A percentile compares a stretch with the other conserved stretches of the same genome.
Conservation (phyloP, 202 grass and related monocot genomes). For the Hordeum pubiflorum region DNA sequence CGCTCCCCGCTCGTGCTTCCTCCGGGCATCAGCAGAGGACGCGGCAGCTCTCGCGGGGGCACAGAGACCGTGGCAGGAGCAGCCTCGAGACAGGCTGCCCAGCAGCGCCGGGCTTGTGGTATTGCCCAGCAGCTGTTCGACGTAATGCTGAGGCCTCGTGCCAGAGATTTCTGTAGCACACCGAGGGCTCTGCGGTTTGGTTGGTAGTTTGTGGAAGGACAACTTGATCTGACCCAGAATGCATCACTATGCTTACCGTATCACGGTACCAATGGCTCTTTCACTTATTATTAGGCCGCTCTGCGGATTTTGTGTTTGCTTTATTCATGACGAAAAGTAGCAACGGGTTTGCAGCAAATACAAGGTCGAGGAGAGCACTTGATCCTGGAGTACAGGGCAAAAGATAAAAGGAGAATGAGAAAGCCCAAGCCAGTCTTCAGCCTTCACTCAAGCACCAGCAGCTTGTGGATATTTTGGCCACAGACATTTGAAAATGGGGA, state of each 20-base stretch:
- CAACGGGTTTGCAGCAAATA: background rate
- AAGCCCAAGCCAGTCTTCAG: background rate
- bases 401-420: background rate
- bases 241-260: background rate
- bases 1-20: background rate
- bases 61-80: too few species aligned
- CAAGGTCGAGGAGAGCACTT: background rate
- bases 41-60: background rate
- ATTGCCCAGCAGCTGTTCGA: background rate
- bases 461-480: background rate
- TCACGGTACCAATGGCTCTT: background rate
- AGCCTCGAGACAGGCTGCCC: background rate
- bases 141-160: background rate
- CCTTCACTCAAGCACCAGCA: background rate
- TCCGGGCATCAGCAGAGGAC: background rate
- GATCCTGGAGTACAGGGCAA: background rate
- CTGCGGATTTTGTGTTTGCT: background rate
- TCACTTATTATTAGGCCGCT: background rate
- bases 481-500: background rate
- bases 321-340: background rate
- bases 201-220: background rate
- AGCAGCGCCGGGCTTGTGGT: background rate
- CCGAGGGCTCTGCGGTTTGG: background rate
- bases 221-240: background rate
- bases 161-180: background rate